These are phyloP conservation scores for Pseudogymnoascus verrucosus DNA, from an alignment of 2,329 filamentous ascomycete genomes.

Conservation along the genomic window DNA sequence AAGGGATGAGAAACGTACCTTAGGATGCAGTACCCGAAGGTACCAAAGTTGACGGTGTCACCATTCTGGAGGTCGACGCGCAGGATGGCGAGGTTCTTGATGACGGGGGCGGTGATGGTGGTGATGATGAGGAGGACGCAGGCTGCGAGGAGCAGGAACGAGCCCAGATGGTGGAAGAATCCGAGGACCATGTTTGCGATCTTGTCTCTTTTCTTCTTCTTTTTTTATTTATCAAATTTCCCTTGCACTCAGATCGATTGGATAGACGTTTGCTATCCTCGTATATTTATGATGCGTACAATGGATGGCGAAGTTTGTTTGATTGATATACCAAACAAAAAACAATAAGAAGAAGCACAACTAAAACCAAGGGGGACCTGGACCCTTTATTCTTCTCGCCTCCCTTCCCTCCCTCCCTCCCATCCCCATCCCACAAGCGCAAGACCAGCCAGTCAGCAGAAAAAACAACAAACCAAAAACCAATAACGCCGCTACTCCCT, in stretches of 20 bases:
- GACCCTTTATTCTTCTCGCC: neutral
- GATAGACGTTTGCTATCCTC: neutral
- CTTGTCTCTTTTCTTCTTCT: neutral
- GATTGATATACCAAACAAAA: neutral
- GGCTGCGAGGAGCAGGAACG: conserved; percentile 47
- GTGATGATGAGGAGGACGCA: conserved; percentile 50
- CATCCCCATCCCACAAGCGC: neutral
- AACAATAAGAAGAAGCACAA: neutral
- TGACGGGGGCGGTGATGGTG: conserved; percentile 50
- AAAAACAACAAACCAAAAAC: neutral
- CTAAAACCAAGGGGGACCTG: neutral
- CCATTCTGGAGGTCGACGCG: conserved; percentile 32
- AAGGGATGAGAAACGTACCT: conserved; percentile 20
- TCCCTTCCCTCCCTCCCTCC: neutral
- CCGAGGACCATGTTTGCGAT: neutral
- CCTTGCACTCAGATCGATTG: neutral
- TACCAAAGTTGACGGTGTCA: conserved; percentile 43
- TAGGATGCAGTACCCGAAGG: conserved; percentile 50
- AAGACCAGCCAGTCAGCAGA: no score
- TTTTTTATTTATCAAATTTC: neutral
- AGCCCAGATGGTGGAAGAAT: conserved; percentile 48
- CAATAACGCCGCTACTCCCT: neutral
- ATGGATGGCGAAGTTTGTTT: neutral
- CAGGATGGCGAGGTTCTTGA: conserved; percentile 46
- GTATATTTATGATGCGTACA: neutral